Evolutionary conservation across 208 protist species (phyloP).

Genomic region (Leptomonas seymouri): DNA sequence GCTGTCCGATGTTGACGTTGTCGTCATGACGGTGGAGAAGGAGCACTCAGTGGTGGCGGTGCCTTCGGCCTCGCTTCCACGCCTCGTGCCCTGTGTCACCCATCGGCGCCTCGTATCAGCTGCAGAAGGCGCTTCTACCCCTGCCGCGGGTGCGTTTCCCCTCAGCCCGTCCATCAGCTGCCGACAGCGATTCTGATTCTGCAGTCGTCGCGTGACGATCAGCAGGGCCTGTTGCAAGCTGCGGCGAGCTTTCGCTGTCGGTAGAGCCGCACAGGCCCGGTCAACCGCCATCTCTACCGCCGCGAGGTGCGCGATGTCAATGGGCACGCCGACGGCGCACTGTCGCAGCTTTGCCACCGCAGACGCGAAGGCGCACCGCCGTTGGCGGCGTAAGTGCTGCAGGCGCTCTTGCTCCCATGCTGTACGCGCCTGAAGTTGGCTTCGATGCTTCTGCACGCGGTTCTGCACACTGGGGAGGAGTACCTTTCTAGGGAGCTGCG

Average conservation of each 20-base stretch:
- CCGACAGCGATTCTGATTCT: constrained; percentile 26
- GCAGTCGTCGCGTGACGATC: constrained; percentile 40
- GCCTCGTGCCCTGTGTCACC: neutral
- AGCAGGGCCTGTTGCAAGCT: constrained; percentile 41
- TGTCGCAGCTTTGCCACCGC: constrained; percentile 37
- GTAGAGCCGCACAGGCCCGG: constrained; percentile 15
- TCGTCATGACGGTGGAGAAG: neutral
- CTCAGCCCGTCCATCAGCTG: neutral
- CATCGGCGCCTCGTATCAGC: neutral
- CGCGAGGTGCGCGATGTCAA: constrained; percentile 27
- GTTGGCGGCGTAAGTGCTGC: constrained; percentile 16
- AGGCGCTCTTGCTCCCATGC: constrained; percentile 8
- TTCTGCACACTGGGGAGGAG: neutral
- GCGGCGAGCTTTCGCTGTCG: constrained; percentile 12
- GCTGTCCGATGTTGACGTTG: constrained; percentile 3
- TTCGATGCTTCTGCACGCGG: neutral
- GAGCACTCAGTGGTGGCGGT: neutral
- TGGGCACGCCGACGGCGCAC: constrained; percentile 21
- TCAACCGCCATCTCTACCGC: constrained; percentile 33
- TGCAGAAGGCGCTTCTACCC: neutral
- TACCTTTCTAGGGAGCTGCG: neutral
- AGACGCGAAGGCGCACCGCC: constrained; percentile 27
- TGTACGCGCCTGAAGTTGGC: neutral
- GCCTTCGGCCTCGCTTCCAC: neutral
- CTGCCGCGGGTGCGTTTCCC: neutral